A percentile compares a stretch with the other conserved stretches of the same genome.
Conservation (phyloP, 495 filamentous ascomycete genomes). For the Podospora didyma region DNA sequence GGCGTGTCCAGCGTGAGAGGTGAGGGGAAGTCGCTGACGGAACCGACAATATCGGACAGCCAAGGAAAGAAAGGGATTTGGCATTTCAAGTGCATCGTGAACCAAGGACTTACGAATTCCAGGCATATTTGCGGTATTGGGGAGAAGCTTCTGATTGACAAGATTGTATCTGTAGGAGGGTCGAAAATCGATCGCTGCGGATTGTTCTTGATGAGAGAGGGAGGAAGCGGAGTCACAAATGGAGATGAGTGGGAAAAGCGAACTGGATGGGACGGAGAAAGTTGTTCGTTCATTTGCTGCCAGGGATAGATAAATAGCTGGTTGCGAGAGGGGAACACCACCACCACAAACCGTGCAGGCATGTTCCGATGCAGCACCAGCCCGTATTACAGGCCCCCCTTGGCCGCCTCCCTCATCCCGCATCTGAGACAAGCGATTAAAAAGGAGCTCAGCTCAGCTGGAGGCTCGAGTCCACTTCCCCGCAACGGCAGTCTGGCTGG, state of each 20-base stretch:
- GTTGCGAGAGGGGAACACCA: neutral
- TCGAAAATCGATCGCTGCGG: neutral
- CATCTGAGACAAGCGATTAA: neutral
- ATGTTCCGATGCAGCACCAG: neutral
- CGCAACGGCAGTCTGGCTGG: neutral
- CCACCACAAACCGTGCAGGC: neutral
- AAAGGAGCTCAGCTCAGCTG: neutral
- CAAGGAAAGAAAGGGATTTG: too few relatives aligned
- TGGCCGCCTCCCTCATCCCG: neutral
- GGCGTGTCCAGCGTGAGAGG: neutral
- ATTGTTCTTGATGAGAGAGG: neutral
- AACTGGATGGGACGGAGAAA: neutral
- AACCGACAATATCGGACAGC: neutral
- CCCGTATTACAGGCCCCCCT: neutral
- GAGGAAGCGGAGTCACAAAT: neutral
- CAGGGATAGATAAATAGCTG: slow-evolving; percentile 5
- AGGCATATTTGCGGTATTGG: slow-evolving; percentile 24
- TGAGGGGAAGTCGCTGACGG: neutral
- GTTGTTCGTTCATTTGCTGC: neutral
- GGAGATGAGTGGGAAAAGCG: neutral
- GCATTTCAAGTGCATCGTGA: neutral
- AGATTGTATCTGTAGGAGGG: neutral
- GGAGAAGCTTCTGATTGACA: neutral
- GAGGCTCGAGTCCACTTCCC: neutral
- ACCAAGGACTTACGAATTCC: slow-evolving; percentile 23